Percentiles rank a stretch among this genome's conserved stretches.
phyloP scores from a whole-genome alignment of 1,284 basidiomycete species.

The Tylopilus orsonianus region DNA sequence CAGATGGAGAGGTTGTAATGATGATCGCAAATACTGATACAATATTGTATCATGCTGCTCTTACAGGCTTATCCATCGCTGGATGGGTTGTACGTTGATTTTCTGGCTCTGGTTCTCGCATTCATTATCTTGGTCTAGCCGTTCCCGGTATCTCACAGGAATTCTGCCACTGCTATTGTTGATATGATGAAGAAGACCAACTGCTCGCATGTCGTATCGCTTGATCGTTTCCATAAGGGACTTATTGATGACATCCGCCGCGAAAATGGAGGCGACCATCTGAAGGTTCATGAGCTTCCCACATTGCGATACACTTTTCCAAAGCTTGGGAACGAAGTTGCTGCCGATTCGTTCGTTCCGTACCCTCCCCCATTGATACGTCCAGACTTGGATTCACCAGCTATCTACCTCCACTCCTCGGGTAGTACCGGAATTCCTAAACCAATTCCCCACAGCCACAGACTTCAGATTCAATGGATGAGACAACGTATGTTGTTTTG shows the following conservation, averaged over 20 bases:
- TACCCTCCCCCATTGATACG: slow-evolving; percentile 23
- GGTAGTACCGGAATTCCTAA: slow-evolving; percentile 41
- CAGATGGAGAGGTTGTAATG: slow-evolving; percentile 34
- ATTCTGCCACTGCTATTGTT: slow-evolving; percentile 31
- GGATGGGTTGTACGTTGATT: slow-evolving; percentile 31
- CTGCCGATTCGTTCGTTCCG: slow-evolving; percentile 24
- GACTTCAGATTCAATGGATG: slow-evolving; percentile 26
- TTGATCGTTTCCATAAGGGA: slow-evolving; percentile 22
- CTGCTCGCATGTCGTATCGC: slow-evolving; percentile 34
- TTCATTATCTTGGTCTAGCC: slow-evolving; percentile 25
- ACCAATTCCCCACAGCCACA: slow-evolving; percentile 29
- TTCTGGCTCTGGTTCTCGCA: not conserved
- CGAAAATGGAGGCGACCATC: not conserved
- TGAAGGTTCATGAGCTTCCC: slow-evolving; percentile 32
- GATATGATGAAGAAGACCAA: slow-evolving; percentile 31
- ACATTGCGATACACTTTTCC: slow-evolving; percentile 31
- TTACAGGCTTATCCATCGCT: slow-evolving; percentile 30
- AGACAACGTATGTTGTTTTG: not conserved
- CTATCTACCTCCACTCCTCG: slow-evolving; percentile 38
- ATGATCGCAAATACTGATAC: slow-evolving; percentile 38
- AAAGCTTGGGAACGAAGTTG: slow-evolving; percentile 30
- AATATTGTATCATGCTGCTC: slow-evolving; percentile 34
- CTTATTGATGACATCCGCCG: slow-evolving; percentile 28
- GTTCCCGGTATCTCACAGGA: slow-evolving; percentile 37
- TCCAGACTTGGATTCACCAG: slow-evolving; percentile 18